These are phyloP conservation scores for Spergularia azorica DNA, from an alignment of 179 eudicot species.

Conservation along the genomic window DNA sequence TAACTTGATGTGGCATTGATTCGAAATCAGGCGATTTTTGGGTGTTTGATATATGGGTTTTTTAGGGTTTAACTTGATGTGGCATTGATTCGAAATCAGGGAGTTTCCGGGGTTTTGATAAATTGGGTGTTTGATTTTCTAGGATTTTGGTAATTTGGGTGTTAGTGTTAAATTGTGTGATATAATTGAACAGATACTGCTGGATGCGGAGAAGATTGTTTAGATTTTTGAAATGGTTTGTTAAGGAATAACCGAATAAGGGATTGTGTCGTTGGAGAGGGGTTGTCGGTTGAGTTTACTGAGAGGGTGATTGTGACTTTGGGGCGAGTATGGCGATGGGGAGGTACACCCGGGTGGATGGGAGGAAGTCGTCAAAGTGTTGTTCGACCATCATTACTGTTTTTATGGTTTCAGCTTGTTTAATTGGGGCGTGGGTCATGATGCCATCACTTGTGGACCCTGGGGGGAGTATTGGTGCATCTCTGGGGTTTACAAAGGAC, in stretches of 20 bases:
- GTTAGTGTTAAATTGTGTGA: not conserved
- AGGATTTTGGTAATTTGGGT: not conserved
- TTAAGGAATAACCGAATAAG: not conserved
- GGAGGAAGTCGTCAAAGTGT: conserved; percentile 29
- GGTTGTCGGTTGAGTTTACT: not conserved
- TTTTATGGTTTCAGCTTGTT: conserved; percentile 33
- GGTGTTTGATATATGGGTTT: too few relatives aligned
- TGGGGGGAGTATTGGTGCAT: conserved; percentile 3
- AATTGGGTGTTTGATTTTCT: too few relatives aligned
- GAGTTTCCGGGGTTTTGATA: not conserved
- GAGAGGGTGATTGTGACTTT: conserved; percentile 15
- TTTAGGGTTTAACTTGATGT: too few relatives aligned
- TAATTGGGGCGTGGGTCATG: conserved; percentile 37
- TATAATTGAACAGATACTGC: not conserved
- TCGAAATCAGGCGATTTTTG: too few relatives aligned
- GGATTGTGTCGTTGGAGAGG: not conserved
- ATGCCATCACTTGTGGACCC: conserved; percentile 28
- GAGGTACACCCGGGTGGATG: conserved; percentile 36
- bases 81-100: too few relatives aligned
- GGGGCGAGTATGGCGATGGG: conserved; percentile 26
- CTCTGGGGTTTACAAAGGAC: conserved; percentile 16
- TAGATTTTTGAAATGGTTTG: not conserved
- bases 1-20: too few relatives aligned
- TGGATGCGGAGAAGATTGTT: not conserved
- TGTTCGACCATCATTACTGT: conserved; percentile 27